Base-by-base conservation (phyloP, 1,139 yeast genomes). In the Candida sojae region DNA sequence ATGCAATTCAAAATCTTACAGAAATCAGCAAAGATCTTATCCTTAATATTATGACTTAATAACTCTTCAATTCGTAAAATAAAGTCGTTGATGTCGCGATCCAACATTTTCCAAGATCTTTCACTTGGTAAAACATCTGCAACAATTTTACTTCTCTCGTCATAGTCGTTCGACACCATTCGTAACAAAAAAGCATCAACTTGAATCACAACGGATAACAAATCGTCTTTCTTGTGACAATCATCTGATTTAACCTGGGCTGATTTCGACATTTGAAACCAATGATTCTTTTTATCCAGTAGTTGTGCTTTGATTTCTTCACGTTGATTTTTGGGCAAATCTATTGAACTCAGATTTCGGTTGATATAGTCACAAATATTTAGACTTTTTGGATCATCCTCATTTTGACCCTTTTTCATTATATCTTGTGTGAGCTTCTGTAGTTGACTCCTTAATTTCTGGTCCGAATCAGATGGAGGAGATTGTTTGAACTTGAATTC, bases 121-220 rank as follows among this genome's bases (percentile, higher is more conserved):
- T 70, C 76, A 53, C 67, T 65, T 1, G 73, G 69, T 32, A 65
- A 50, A 1, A 63, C 57, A 17, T 58, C 63, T 36, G 58, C 56
- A 1, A 60, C 53, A 4, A 60, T 50, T 52, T 68, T 70, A 46
- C 64, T 61, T 38, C 66, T 56, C 43, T 72, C 77, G 43, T 72
- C 77, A 44, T 59, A 66, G 49, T 70, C 75, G 49, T 64, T 62
- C 0, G 73, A 57, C 2, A 73, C 62, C 51, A 68, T 63, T 43
- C 61, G 60, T 38, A 66, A 49, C 8, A 73, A 52, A 9, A 74
- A 48, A 8, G 70, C 59, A 52, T 75, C 79, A 17, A 74, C 56
- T 39, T 63, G 64, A 21, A 69, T 61, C 11, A 70, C 54, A 5
- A 69, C 52, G 2, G 67, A 57, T 5, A 60, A 48, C 10, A 60